Percentiles rank a stretch among this genome's conserved stretches.
These are phyloP conservation scores for Ziziphus jujuba DNA, from an alignment of 306 rosid genomes.

Conservation along the genomic window DNA sequence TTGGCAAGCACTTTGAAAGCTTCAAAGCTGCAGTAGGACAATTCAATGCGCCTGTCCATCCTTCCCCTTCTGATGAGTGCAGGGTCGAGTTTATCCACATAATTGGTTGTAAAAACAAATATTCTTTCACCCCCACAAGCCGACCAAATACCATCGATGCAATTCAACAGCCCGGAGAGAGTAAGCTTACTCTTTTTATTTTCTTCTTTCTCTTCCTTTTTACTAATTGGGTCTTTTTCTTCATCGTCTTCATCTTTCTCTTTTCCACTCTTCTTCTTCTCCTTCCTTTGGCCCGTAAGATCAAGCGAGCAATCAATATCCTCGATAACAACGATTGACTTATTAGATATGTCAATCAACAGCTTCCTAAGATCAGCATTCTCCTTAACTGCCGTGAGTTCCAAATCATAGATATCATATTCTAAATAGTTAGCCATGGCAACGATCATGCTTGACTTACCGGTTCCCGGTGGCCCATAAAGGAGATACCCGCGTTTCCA, in stretches of 20 bases:
- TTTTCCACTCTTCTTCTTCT: conserved; percentile 26
- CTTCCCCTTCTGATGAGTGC: conserved; percentile 72
- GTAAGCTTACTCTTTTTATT: conserved; percentile 43
- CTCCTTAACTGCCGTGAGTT: conserved; percentile 52
- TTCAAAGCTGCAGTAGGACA: conserved; percentile 57
- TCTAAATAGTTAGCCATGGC: conserved; percentile 66
- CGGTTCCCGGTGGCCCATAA: conserved; percentile 68
- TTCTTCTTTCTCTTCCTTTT: conserved; percentile 22
- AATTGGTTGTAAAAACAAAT: conserved; percentile 56
- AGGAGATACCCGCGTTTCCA: conserved; percentile 69
- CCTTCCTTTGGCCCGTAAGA: conserved; percentile 58
- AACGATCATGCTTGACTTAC: conserved; percentile 64
- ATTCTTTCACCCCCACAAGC: conserved; percentile 73
- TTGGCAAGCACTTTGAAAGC: conserved; percentile 60
- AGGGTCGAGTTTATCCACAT: conserved; percentile 60
- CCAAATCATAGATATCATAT: conserved; percentile 66
- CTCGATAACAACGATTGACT: conserved; percentile 53
- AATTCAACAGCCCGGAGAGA: conserved; percentile 61
- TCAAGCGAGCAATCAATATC: conserved; percentile 77
- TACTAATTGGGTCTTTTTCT: conserved; percentile 18
- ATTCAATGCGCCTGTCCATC: conserved; percentile 68
- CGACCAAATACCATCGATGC: conserved; percentile 75
- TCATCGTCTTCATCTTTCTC: conserved; percentile 15
- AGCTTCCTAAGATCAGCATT: conserved; percentile 46
- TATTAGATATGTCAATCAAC: conserved; percentile 45